Conservation (phyloP, 495 filamentous ascomycete species). For the Xanthoparmelia taractica region DNA sequence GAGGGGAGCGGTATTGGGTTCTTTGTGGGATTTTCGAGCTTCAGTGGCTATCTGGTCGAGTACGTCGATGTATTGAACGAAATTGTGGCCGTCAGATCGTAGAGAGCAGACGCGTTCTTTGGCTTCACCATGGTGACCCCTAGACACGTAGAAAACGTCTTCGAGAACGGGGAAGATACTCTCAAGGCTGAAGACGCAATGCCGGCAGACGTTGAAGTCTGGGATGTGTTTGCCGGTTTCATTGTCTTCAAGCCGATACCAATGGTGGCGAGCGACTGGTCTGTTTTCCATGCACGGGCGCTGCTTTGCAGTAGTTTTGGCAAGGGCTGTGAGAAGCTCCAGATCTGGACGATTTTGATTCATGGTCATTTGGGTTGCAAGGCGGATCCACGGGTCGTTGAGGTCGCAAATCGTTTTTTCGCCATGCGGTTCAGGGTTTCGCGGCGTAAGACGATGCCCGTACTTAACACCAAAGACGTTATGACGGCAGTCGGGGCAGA, state of each 20-base stretch:
- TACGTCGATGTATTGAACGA: conserved; percentile 54
- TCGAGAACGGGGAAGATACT: conserved; percentile 44
- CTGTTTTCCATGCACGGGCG: conserved; percentile 46
- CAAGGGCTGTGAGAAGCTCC: conserved; percentile 47
- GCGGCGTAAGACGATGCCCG: conserved; percentile 44
- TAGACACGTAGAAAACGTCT: conserved; percentile 37
- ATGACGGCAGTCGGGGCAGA: conserved; percentile 57
- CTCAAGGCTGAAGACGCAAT: conserved; percentile 46
- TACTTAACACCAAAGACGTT: conserved; percentile 50
- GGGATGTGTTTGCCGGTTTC: conserved; percentile 42
- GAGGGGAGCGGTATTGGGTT: neutral
- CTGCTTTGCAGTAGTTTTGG: conserved; percentile 36
- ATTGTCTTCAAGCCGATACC: conserved; percentile 54
- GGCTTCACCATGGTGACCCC: conserved; percentile 10
- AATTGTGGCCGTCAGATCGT: conserved; percentile 44
- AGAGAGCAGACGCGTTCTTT: conserved; percentile 43
- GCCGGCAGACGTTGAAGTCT: conserved; percentile 51
- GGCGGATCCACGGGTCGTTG: conserved; percentile 55
- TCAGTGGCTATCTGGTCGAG: conserved; percentile 45
- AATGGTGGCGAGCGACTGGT: conserved; percentile 38
- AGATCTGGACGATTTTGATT: conserved; percentile 37
- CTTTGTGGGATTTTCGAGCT: conserved; percentile 26
- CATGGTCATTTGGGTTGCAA: conserved; percentile 48
- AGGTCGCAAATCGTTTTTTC: conserved; percentile 50
- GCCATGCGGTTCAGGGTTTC: conserved; percentile 32